Conservation (phyloP, 257 asterid species). For the Solanum microdontum region DNA sequence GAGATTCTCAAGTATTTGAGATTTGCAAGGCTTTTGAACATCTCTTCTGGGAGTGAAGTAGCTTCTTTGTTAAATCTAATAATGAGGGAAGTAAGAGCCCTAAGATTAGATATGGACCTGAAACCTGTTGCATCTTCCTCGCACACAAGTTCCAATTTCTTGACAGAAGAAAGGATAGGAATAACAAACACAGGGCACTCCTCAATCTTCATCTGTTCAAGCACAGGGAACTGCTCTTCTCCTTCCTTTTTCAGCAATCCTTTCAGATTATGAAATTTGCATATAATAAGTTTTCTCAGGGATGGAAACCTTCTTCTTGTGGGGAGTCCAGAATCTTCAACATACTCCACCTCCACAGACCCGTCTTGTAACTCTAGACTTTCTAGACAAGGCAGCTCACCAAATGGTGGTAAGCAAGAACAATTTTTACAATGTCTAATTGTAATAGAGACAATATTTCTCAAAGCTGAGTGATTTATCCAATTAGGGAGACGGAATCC, state of each 20-base stretch:
- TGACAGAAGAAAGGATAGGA: not conserved
- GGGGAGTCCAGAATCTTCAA: not conserved
- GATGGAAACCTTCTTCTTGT: not conserved
- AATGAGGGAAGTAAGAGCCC: not conserved
- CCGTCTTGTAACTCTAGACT: not conserved
- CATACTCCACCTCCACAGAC: not conserved
- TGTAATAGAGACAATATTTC: not conserved
- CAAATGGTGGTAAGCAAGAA: conserved; percentile 5
- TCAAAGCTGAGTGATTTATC: conserved; percentile 4
- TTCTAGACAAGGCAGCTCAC: conserved; percentile 4
- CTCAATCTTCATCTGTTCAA: not conserved
- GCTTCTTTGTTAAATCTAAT: not conserved
- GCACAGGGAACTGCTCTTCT: conserved; percentile 1
- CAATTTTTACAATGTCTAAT: not conserved
- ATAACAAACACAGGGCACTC: not conserved
- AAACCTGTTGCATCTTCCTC: not conserved
- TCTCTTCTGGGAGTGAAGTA: not conserved
- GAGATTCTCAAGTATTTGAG: not conserved
- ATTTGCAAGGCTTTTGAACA: not conserved
- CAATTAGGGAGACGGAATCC: conserved; percentile 11
- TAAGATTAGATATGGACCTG: not conserved
- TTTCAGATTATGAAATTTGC: not conserved
- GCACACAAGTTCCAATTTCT: not conserved
- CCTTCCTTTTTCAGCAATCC: not conserved
- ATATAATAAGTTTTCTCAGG: not conserved